Conservation (phyloP, 805 yeast species). For the Cyberlindnera mississippiensis region DNA sequence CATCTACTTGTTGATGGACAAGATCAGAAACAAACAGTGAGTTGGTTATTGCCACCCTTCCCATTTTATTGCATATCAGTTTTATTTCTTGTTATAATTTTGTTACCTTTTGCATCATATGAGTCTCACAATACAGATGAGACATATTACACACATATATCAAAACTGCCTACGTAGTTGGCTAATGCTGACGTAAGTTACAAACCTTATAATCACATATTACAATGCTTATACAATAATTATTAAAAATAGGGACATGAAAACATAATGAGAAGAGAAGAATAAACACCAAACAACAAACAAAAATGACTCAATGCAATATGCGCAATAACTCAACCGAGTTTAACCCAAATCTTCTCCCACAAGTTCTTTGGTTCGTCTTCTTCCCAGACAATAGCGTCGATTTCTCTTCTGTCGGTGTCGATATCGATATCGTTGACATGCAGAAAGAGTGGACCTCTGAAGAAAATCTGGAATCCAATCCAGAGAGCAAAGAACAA, state of each 20-base stretch:
- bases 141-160: too few relatives aligned
- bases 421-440: conserved; percentile 66
- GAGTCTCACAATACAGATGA: too few relatives aligned
- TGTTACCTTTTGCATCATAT: too few relatives aligned
- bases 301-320: background rate
- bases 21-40: conserved; percentile 21
- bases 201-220: too few relatives aligned
- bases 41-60: too few relatives aligned
- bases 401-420: conserved; percentile 60
- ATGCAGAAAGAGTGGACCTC: conserved; percentile 42
- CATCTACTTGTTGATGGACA: conserved; percentile 39
- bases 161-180: too few relatives aligned
- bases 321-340: conserved; percentile 23
- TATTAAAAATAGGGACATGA: too few relatives aligned
- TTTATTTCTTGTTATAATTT: too few relatives aligned
- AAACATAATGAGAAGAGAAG: background rate
- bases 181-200: too few relatives aligned
- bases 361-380: conserved; percentile 46
- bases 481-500: conserved; percentile 54
- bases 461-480: conserved; percentile 49
- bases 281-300: conserved; percentile 1
- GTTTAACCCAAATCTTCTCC: conserved; percentile 51
- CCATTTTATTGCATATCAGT: too few relatives aligned
- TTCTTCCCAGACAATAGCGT: conserved; percentile 56
- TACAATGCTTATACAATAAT: too few relatives aligned